A percentile compares a stretch with the other conserved stretches of the same genome.
phyloP scores from a whole-genome alignment of 1,284 basidiomycete species.

The Papiliotrema nemorosa region DNA sequence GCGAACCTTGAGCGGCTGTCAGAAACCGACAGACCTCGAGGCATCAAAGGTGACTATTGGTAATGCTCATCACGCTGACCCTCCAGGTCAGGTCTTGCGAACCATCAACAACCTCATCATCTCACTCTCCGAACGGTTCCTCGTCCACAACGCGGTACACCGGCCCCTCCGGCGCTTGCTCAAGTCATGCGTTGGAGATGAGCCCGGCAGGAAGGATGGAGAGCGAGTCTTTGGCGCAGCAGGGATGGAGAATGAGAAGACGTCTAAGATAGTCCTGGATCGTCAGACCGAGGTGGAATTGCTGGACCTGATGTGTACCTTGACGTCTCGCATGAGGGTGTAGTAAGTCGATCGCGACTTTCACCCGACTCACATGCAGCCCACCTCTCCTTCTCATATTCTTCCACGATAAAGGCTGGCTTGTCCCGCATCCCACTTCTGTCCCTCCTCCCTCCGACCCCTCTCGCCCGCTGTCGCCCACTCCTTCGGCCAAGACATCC shows the following conservation, averaged over 20 bases:
- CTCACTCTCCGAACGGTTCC: constrained; percentile 81
- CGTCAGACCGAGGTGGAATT: constrained; percentile 55
- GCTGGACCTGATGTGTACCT: constrained; percentile 82
- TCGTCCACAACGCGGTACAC: constrained; percentile 85
- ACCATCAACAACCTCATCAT: constrained; percentile 84
- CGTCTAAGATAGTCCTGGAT: constrained; percentile 8
- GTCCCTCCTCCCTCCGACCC: constrained; percentile 52
- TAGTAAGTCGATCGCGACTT: constrained; percentile 50
- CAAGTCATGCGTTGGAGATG: constrained; percentile 82
- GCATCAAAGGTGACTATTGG: constrained; percentile 59
- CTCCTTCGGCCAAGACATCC: constrained; percentile 50
- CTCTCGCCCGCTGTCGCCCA: constrained; percentile 21
- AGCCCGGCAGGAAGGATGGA: too few species aligned
- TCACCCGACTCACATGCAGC: constrained; percentile 18
- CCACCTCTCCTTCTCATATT: constrained; percentile 91
- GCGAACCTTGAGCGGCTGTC: constrained; percentile 79
- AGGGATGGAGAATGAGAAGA: constrained; percentile 51
- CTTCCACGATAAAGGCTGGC: constrained; percentile 74
- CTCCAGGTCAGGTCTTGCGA: constrained; percentile 67
- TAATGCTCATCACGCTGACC: neutral
- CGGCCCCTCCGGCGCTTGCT: constrained; percentile 82
- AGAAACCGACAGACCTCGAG: constrained; percentile 74
- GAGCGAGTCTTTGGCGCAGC: constrained; percentile 81
- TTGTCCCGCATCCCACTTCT: constrained; percentile 18
- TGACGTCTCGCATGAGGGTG: constrained; percentile 84